Evolutionary conservation across 345 rosid genomes (phyloP), one percentile per base, ranked within the genome.

Genomic region (Eucalyptus regnans): DNA sequence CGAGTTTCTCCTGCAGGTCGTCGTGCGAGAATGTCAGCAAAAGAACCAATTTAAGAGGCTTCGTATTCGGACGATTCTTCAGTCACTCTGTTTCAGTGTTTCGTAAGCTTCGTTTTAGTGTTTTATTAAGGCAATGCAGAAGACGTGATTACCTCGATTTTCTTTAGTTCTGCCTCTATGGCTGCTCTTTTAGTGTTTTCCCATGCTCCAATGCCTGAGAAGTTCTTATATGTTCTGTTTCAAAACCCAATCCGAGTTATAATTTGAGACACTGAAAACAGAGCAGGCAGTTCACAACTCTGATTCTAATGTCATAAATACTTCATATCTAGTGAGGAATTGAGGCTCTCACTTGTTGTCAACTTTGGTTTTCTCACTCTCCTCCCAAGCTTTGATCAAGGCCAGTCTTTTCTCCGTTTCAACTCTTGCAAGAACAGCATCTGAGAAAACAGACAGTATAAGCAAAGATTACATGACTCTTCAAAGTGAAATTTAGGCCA

Each of bases 311-410:
- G 33, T 20, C 60, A 43, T 29, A 20, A 27, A 50, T 27, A 48
- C 79, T 49, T 10, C 31, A 64, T 9, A 27, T n/a, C 12, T 46
- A 11, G 22, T 43, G 87, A 91, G 86, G 51, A 43, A 50, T 23
- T 15, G 49, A 80, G 84, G 84, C 48, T 41, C 95, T 91, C 94
- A 96, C 99, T 93, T 95, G 95, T 94, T 95, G 56, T 96, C 97
- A 20, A 93, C 92, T 93, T 95, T 97, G 49, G 96, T 96, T 91
- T 96, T 96, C 87, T 96, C 97, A 87, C 93, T 96, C 91, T 96
- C 99, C 88, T 95, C 96, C 99, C 99, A 97, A 86, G 97, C 99
- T 88, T 92, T 92, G 66, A 96, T 89, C 86, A 96, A 93, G 48
- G 99, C 95, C 90, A 88, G 87, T 81, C 91, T 94, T 91, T 96